Conservation (phyloP, 192 early-diverging fungal genomes). For the Lobulomyces angularis region DNA sequence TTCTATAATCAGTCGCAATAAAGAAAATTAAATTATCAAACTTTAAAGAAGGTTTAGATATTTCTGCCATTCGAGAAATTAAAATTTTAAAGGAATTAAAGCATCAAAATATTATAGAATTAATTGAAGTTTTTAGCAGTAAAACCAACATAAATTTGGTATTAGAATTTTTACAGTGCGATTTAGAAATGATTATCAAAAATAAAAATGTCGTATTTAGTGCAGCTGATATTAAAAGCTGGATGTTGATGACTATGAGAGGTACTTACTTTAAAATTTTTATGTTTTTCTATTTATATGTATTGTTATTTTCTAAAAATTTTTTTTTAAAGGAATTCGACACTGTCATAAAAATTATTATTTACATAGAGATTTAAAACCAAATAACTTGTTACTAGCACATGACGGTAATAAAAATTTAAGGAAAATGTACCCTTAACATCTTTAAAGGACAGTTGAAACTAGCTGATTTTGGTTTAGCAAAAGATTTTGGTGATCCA, state of each 20-base stretch:
- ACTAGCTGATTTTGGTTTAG: slow-evolving; percentile 96
- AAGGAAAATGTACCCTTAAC: not conserved
- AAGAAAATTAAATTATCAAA: slow-evolving; percentile 94
- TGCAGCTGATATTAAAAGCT: slow-evolving; percentile 86
- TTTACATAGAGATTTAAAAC: slow-evolving; percentile 68
- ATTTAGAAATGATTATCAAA: slow-evolving; percentile 94
- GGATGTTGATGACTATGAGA: slow-evolving; percentile 92
- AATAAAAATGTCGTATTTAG: slow-evolving; percentile 79
- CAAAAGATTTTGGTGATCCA: slow-evolving; percentile 86
- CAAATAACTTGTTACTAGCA: not conserved
- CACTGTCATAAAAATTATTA: slow-evolving; percentile 86
- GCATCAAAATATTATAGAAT: slow-evolving; percentile 87
- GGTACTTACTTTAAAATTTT: no score
- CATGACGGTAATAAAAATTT: slow-evolving; percentile 2
- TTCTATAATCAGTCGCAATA: slow-evolving; percentile 72
- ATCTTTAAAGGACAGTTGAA: slow-evolving; percentile 78
- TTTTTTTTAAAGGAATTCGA: slow-evolving; percentile 77
- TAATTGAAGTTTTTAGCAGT: slow-evolving; percentile 83
- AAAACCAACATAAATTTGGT: slow-evolving; percentile 86
- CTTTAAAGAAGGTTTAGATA: slow-evolving; percentile 86
- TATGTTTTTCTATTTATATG: no score
- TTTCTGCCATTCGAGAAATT: slow-evolving; percentile 91
- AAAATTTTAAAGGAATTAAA: slow-evolving; percentile 81
- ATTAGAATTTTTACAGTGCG: slow-evolving; percentile 86
- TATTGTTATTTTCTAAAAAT: no score